phyloP scores from a whole-genome alignment of 306 rosid species.

The Cicer arietinum region DNA sequence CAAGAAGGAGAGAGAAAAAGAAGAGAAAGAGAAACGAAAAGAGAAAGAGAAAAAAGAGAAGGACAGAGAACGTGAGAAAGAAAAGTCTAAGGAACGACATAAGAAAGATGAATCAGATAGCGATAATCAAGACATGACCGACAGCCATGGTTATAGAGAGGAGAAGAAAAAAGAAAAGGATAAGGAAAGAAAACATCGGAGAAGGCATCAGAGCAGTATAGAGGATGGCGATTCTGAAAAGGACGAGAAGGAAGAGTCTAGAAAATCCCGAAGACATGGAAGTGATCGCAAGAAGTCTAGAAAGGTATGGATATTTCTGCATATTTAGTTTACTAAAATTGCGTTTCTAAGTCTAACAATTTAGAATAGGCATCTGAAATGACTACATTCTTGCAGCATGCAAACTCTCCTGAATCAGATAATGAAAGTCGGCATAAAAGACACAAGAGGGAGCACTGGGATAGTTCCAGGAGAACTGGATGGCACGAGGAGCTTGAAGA shows the following conservation, averaged over 20 bases:
- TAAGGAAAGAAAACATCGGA: conserved; percentile 88
- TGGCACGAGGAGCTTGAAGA: conserved; percentile 92
- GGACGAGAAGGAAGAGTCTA: conserved; percentile 94
- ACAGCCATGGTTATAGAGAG: conserved; percentile 75
- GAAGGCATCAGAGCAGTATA: conserved; percentile 82
- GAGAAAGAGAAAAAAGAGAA: conserved; percentile 73
- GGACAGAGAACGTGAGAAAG: conserved; percentile 90
- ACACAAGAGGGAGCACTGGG: conserved; percentile 91
- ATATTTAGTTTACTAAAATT: neutral
- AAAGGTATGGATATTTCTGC: conserved; percentile 57
- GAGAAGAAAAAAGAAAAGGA: conserved; percentile 94
- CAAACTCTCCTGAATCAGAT: conserved; percentile 92
- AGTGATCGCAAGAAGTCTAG: conserved; percentile 92
- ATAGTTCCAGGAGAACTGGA: conserved; percentile 68
- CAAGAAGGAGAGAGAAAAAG: conserved; percentile 84
- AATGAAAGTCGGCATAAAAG: conserved; percentile 79
- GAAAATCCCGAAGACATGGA: conserved; percentile 83
- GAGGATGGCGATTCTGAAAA: conserved; percentile 86
- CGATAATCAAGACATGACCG: conserved; percentile 68
- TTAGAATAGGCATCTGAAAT: conserved; percentile 35
- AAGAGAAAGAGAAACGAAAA: conserved; percentile 79
- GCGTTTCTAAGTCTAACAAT: neutral
- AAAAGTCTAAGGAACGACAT: conserved; percentile 76
- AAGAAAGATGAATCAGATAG: conserved; percentile 94
- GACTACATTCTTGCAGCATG: conserved; percentile 63